These are phyloP conservation scores for Pigoraptor vietnamica DNA, from an alignment of 78 protist genomes.

Conservation along the genomic window DNA sequence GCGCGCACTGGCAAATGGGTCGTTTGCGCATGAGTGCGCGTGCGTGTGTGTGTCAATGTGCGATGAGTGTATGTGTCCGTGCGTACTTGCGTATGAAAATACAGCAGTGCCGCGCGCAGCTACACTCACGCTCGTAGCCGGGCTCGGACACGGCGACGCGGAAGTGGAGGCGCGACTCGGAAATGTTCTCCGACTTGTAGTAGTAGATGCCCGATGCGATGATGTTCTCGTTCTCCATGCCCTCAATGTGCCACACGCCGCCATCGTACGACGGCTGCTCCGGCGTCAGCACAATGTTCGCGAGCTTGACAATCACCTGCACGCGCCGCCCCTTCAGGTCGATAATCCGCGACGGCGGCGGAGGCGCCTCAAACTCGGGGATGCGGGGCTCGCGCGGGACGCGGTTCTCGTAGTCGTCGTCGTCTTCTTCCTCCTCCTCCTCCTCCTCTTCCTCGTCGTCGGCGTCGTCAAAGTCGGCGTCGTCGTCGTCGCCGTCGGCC, in stretches of 20 bases:
- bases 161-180: background rate
- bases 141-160: too few relatives aligned
- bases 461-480: background rate
- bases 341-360: background rate
- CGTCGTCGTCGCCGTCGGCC: background rate
- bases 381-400: background rate
- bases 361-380: background rate
- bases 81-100: too few relatives aligned
- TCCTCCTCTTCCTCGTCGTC: background rate
- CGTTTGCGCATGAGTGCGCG: too few relatives aligned
- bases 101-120: too few relatives aligned
- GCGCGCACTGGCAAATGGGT: too few relatives aligned
- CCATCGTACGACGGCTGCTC: slow-evolving; percentile 25
- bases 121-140: too few relatives aligned
- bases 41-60: too few relatives aligned
- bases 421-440: background rate
- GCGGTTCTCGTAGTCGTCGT: background rate
- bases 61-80: too few relatives aligned
- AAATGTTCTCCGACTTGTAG: slow-evolving; percentile 12
- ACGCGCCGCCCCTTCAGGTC: background rate
- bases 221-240: slow-evolving; percentile 44
- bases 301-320: slow-evolving; percentile 54
- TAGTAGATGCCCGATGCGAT: slow-evolving; percentile 54
- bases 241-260: slow-evolving; percentile 57
- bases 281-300: slow-evolving; percentile 23